Evolutionary conservation across 2,329 filamentous ascomycete genomes (phyloP), one percentile per base, ranked within the genome.

Genomic region (Neoarthrinium moseri): DNA sequence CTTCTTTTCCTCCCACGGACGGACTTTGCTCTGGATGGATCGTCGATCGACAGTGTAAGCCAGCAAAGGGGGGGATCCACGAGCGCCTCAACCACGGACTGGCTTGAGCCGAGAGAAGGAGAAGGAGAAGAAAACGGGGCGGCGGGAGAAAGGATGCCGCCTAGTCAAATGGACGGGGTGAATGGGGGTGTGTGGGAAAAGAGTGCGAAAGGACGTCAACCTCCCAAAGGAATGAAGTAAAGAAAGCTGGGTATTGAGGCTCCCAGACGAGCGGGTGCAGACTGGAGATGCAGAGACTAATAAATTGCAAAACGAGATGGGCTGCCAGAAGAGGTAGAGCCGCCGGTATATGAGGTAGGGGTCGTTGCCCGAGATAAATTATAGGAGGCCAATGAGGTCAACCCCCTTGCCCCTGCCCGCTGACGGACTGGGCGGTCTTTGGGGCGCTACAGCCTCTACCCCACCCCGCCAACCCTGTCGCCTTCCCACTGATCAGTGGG

Each of bases 351-450:
- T 35, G 22, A 34, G 41, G 32, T 32, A 17, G 41, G 32, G 41
- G 7, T 18, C 15, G 22, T 20, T 30, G 41, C 40, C 15, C 36
- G 41, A 44, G 22, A 34, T 34, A 44, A 27, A 44, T 44, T 34
- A 44, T 30, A 34, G 30, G 30, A 34, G 32, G 41, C 41, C 41
- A 44, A 44, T 44, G 30, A 44, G 12, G 29, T 13, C 30, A 35
- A 34, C 24, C 41, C 41, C 41, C n/a, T n/a, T n/a, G n/a, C n/a
- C n/a, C n/a, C n/a, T n/a, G n/a, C n/a, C n/a, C n/a, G n/a, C n/a
- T n/a, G n/a, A n/a, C n/a, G n/a, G n/a, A n/a, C n/a, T n/a, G n/a
- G n/a, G n/a, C n/a, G n/a, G n/a, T n/a, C n/a, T n/a, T n/a, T n/a
- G n/a, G n/a, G n/a, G n/a, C n/a, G n/a, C n/a, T n/a, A n/a, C n/a